These are phyloP conservation scores for Apostasia shenzhenica DNA, from an alignment of 106 monocot genomes.

Conservation along the genomic window DNA sequence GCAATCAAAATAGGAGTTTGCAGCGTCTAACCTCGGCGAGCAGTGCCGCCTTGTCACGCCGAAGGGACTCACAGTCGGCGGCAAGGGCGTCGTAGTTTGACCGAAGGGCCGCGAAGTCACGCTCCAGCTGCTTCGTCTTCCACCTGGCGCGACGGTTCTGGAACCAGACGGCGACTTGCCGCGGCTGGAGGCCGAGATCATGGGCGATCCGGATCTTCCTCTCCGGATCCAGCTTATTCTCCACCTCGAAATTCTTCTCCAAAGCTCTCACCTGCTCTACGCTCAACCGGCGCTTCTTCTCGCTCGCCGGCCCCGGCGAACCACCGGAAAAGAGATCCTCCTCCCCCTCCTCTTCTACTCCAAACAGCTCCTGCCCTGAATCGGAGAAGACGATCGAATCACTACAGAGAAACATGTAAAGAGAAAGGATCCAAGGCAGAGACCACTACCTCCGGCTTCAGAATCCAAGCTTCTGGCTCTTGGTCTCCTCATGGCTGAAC, in stretches of 20 bases:
- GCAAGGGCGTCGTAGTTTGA: conserved; percentile 31
- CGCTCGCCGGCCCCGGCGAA: conserved; percentile 2
- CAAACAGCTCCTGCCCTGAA: neutral
- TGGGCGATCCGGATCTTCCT: conserved; percentile 48
- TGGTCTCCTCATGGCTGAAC: conserved; percentile 29
- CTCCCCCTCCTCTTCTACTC: neutral
- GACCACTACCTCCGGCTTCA: conserved; percentile 3
- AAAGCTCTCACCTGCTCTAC: conserved; percentile 54
- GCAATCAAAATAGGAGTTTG: neutral
- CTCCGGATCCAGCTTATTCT: conserved; percentile 75
- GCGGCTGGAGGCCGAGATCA: conserved; percentile 68
- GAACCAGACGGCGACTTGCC: conserved; percentile 86
- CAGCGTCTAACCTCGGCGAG: conserved; percentile 28
- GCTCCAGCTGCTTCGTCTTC: conserved; percentile 79
- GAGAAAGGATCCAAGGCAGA: neutral
- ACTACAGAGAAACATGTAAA: neutral
- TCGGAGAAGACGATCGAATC: neutral
- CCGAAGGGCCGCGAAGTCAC: conserved; percentile 47
- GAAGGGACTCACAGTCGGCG: conserved; percentile 37
- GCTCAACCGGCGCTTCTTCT: conserved; percentile 70
- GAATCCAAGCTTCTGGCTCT: conserved; percentile 17
- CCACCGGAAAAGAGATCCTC: conserved; percentile 7
- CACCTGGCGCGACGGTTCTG: conserved; percentile 85
- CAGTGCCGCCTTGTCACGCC: conserved; percentile 45
- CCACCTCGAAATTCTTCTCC: conserved; percentile 66